Evolutionary conservation across 192 early-diverging fungal species (phyloP).

Genomic region (Coemansia sp.): DNA sequence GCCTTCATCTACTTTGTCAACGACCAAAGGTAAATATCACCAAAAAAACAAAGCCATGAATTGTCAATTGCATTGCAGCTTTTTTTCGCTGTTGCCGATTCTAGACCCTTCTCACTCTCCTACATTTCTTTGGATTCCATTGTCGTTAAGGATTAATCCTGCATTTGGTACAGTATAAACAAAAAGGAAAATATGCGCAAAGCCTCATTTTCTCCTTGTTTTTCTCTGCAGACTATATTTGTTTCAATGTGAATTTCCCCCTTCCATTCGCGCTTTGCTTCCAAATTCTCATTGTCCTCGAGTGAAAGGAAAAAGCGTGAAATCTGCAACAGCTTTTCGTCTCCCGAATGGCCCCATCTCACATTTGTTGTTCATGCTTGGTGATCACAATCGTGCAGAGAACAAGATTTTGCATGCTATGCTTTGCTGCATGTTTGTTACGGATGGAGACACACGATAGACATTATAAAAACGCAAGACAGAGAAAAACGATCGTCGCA

Average conservation of each 20-base stretch:
- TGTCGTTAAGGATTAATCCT: neutral
- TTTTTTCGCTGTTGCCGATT: neutral
- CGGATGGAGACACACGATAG: neutral
- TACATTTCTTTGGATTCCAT: neutral
- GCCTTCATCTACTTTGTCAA: conserved; percentile 58
- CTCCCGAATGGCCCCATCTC: neutral
- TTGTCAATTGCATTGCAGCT: neutral
- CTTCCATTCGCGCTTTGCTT: neutral
- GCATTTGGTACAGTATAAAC: neutral
- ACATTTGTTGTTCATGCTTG: conserved; percentile 4
- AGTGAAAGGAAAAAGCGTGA: neutral
- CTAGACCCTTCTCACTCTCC: neutral
- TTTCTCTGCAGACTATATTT: neutral
- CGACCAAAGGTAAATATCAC: conserved; percentile 48
- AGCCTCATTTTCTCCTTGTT: neutral
- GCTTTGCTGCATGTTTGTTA: neutral
- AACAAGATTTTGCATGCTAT: conserved; percentile 2
- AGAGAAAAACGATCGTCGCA: neutral
- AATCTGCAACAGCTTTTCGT: neutral
- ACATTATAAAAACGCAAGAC: neutral
- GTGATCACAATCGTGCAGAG: conserved; percentile 4
- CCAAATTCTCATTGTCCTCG: neutral
- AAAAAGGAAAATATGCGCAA: neutral
- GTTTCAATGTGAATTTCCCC: neutral
- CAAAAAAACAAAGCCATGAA: neutral